Base-by-base conservation (phyloP, 2,329 filamentous ascomycete genomes). In the Geosmithia morbida region DNA sequence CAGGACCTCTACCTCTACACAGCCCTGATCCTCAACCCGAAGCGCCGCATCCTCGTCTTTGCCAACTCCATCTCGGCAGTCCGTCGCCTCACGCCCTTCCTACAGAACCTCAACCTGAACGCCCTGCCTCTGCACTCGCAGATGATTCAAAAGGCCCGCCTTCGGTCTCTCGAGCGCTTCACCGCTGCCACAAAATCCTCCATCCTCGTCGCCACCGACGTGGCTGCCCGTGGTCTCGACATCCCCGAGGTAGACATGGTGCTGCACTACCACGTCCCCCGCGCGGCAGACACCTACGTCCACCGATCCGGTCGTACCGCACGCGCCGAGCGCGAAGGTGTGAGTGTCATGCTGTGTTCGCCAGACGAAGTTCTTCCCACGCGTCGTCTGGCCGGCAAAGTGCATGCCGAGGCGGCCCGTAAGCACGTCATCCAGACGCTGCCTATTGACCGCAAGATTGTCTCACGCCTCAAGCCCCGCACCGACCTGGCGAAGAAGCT, bases 21-120 rank as follows among this genome's bases (percentile, higher is more conserved):
- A 0, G 71, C 95, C 8, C 73, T 97, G 0, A 74, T 96, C 2
- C 79, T 94, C 48, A 85, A 95, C 59, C 81, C 86, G 1, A 82
- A 82, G 44, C 77, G 82, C 39, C 84, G 89, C 30, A 88, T 87
- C 0, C 72, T 98, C 2, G 80, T 98, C 44, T 98, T 98, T 62
- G 88, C 89, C 26, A 98, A 98, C 67, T 95, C 89, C 43, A 96
- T 98, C 62, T 86, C 85, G 46, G 85, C 90, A 2, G 90, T 95
- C 46, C 83, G 88, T 43, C 86, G 92, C 39, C 71, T 98, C 13
- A 81, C 83, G 0, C 87, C 90, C 1, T 77, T 96, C 58, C 75
- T 98, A 2, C 80, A 90, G 55, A 87, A 86, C 53, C 78, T 98
- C 46, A 77, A 83, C 51, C 72, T 96, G 8, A 80, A 83, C 2